Conservation (phyloP, 129 eudicot species). For the Glebionis coronaria region DNA sequence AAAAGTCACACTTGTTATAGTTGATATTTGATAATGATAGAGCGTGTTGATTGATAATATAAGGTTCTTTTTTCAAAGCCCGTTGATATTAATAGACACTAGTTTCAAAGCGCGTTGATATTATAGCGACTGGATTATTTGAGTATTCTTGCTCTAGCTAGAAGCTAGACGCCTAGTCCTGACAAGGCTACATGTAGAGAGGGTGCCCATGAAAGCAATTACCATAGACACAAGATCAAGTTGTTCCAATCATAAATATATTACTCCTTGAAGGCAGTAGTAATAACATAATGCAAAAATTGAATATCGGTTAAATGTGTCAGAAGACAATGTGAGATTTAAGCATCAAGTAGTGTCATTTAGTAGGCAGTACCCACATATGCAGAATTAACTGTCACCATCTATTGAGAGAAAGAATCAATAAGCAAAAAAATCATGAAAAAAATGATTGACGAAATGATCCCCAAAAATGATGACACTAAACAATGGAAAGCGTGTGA, state of each 20-base stretch:
- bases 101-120: background rate
- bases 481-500: slow-evolving; percentile 20
- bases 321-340: slow-evolving; percentile 36
- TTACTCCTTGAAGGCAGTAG: slow-evolving; percentile 13
- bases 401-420: slow-evolving; percentile 22
- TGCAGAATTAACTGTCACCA: slow-evolving; percentile 33
- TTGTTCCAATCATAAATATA: background rate
- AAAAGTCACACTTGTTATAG: slow-evolving; percentile 2
- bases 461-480: slow-evolving; percentile 31
- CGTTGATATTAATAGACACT: no score
- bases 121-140: background rate
- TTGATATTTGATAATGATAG: slow-evolving; percentile 5
- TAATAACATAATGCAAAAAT: background rate
- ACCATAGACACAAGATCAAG: slow-evolving; percentile 10
- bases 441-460: slow-evolving; percentile 41
- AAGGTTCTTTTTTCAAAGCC: background rate
- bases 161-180: slow-evolving; percentile 3
- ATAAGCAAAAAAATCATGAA: slow-evolving; percentile 28
- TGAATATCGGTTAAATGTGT: slow-evolving; percentile 22
- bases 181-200: slow-evolving; percentile 1
- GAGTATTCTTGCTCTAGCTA: background rate
- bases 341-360: slow-evolving; percentile 26
- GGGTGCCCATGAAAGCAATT: slow-evolving; percentile 7
- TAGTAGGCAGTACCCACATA: slow-evolving; percentile 31
- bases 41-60: background rate